Conservation (phyloP, 2,329 filamentous ascomycete species). For the Fonsecaea nubica region DNA sequence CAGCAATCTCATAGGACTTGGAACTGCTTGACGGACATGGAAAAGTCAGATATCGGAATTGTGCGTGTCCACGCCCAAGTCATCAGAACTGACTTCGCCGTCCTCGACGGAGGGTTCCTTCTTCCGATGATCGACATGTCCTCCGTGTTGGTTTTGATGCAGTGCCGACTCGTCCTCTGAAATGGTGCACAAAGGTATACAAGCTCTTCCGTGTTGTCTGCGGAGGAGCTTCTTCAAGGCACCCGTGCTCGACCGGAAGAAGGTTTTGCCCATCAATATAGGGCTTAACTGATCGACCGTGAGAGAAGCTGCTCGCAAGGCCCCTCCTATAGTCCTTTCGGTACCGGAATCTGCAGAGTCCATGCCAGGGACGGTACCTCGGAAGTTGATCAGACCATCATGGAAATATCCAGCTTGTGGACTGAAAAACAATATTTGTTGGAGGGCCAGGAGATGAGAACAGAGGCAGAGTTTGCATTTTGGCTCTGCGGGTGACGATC, state of each 20-base stretch:
- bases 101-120: neutral
- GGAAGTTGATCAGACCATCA: neutral
- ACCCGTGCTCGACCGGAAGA: neutral
- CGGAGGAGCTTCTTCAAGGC: neutral
- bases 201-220: neutral
- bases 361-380: neutral
- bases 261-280: slow-evolving; percentile 6
- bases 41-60: neutral
- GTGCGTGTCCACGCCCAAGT: neutral
- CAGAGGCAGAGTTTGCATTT: neutral
- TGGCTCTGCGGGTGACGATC: neutral
- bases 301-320: neutral
- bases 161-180: neutral
- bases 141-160: neutral
- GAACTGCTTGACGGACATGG: neutral
- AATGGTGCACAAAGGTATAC: neutral
- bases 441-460: neutral
- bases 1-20: neutral
- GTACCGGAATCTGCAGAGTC: neutral
- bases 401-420: neutral
- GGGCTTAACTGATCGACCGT: neutral
- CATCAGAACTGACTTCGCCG: neutral
- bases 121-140: neutral
- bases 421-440: neutral
- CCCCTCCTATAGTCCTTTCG: neutral